Evolutionary conservation across 108 stramenopile species (phyloP).

Genomic region (Cyclostephanos tholiformis): DNA sequence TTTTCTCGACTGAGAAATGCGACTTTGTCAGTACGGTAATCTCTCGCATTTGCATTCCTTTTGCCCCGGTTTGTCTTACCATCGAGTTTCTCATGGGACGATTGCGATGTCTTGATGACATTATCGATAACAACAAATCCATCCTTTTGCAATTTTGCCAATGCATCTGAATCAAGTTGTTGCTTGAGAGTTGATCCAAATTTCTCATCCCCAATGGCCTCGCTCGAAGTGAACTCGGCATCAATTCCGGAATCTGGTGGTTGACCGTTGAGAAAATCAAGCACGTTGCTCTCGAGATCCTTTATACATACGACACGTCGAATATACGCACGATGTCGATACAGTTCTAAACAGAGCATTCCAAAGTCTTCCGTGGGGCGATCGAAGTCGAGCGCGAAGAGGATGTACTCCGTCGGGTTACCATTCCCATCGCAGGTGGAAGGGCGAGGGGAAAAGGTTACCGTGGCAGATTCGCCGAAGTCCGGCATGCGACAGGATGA

Average conservation of each 20-base stretch:
- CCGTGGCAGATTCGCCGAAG: not conserved
- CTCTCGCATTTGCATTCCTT: not conserved
- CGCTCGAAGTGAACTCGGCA: not conserved
- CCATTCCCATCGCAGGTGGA: not conserved
- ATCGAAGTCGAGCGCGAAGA: not conserved
- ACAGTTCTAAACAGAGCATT: not conserved
- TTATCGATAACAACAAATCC: constrained; percentile 46
- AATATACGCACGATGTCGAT: not conserved
- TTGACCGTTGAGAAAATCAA: not conserved
- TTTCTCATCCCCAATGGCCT: not conserved
- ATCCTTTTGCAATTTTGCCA: constrained; percentile 9
- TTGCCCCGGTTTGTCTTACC: constrained; percentile 23
- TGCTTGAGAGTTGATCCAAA: not conserved
- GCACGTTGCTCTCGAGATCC: not conserved
- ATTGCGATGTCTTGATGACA: constrained; percentile 13
- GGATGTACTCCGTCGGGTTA: not conserved
- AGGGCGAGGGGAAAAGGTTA: not conserved
- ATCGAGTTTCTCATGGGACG: constrained; percentile 9
- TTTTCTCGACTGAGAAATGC: constrained; percentile 33
- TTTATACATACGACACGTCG: not conserved
- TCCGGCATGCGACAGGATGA: not conserved
- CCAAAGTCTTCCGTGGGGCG: not conserved
- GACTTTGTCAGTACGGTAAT: constrained; percentile 36
- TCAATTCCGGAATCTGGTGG: not conserved
- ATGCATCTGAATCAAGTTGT: not conserved